Evolutionary conservation across 805 yeast species (phyloP).

Genomic region (Saccharomycopsis selenospora): DNA sequence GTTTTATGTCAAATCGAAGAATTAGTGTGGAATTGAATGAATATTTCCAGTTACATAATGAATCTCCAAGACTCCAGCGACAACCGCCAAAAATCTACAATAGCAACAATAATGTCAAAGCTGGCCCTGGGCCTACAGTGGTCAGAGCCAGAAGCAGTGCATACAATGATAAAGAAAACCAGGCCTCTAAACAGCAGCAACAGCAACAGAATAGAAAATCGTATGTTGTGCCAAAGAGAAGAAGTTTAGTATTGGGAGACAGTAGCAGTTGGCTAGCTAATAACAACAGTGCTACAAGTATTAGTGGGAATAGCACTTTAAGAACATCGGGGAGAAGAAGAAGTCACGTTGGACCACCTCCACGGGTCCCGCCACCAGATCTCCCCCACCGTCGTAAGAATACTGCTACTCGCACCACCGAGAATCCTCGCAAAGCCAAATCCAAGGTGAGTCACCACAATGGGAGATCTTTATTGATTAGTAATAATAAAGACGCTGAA

Average conservation of each 20-base stretch:
- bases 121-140: not conserved
- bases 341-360: not conserved
- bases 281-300: not conserved
- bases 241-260: not conserved
- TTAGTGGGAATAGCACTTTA: not conserved
- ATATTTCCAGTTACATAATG: slow-evolving; percentile 1
- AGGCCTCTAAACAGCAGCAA: not conserved
- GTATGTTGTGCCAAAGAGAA: not conserved
- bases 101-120: not conserved
- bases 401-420: too few relatives aligned
- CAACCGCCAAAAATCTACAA: not conserved
- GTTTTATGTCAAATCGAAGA: not conserved
- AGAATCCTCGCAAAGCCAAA: too few relatives aligned
- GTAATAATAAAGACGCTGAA: not conserved
- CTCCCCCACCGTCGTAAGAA: too few relatives aligned
- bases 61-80: not conserved
- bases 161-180: not conserved
- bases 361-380: not conserved
- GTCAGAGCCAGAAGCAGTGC: not conserved
- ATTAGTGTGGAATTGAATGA: slow-evolving; percentile 1
- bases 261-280: not conserved
- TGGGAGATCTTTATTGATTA: not conserved
- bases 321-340: not conserved
- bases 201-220: too few relatives aligned
- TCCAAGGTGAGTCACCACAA: not conserved